Base-by-base conservation (phyloP, 192 early-diverging fungal species). In the Cetraspora pellucida region DNA sequence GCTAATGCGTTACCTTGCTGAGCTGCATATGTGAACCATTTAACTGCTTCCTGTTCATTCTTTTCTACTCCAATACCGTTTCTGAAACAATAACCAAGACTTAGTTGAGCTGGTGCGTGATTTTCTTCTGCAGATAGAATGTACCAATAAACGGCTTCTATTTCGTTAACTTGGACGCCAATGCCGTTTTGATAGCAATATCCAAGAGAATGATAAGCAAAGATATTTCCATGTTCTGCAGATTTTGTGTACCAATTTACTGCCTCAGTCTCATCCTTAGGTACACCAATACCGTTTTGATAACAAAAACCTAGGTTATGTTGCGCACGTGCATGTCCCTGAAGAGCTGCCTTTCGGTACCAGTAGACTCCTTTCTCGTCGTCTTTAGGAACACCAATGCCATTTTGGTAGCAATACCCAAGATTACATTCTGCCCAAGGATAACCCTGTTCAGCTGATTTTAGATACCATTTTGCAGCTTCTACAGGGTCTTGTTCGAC, bases 301-400 rank as follows among this genome's bases (percentile, higher is more conserved):
- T 93, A 96, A 77, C 95, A 96, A 77, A 91, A 95, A 10, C 94
- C 95, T 52, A 96, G 82, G 64, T 93, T 86, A 59, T 84, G 87
- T 85, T 80, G 87, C 43, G 87, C 87, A 17, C 86, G 81, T 21
- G 90, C 85, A 76, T 92, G 85, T 0, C 89, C 89, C 43, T 92
- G 88, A n/a, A 82, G 77, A n/a, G 91, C 91, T 8, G 91, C 90
- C 67, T 86, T 82, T 45, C 76, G 75, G 75, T 91, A 93, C 91
- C 90, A 92, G 63, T 83, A 81, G 11, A 88, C 83, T 16, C 89
- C 91, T 60, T 86, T 65, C 64, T 77, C 72, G 10, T 84, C 76
- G 59, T 91, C 87, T 43, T 82, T 82, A 23, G 80, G 81, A 6
- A 88, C 76, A 45, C 91, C 91, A 27, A 85, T 84, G 1, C 91